phyloP scores from a whole-genome alignment of 495 filamentous ascomycete species.

The Lindgomyces ingoldianus region DNA sequence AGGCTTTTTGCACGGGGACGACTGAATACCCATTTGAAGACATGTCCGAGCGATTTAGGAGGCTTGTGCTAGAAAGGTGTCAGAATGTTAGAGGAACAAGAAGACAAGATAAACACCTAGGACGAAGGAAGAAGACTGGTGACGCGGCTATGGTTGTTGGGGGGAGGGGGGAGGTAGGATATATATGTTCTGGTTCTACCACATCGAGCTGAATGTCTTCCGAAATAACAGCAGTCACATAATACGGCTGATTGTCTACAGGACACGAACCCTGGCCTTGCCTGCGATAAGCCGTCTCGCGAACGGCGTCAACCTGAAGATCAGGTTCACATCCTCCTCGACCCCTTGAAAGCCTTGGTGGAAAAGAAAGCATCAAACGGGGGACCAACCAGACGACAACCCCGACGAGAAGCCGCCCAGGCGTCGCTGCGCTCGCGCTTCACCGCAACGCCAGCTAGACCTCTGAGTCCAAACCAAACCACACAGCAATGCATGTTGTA shows the following conservation, averaged over 20 bases:
- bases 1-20: slow-evolving; percentile 3
- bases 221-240: too few relatives aligned
- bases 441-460: background rate
- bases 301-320: too few relatives aligned
- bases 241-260: too few relatives aligned
- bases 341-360: too few relatives aligned
- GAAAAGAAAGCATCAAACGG: too few relatives aligned
- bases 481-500: background rate
- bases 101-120: background rate
- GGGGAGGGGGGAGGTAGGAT: background rate
- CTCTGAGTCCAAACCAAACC: background rate
- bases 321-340: too few relatives aligned
- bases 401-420: background rate
- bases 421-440: background rate
- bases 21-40: background rate
- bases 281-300: too few relatives aligned
- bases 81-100: background rate
- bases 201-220: too few relatives aligned
- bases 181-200: background rate
- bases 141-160: background rate
- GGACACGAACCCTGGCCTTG: too few relatives aligned
- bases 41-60: background rate
- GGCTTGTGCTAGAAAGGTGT: background rate
- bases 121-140: background rate
- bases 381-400: too few relatives aligned